phyloP scores from a whole-genome alignment of 768 basidiomycete species.

The Tephrocybe sp. region DNA sequence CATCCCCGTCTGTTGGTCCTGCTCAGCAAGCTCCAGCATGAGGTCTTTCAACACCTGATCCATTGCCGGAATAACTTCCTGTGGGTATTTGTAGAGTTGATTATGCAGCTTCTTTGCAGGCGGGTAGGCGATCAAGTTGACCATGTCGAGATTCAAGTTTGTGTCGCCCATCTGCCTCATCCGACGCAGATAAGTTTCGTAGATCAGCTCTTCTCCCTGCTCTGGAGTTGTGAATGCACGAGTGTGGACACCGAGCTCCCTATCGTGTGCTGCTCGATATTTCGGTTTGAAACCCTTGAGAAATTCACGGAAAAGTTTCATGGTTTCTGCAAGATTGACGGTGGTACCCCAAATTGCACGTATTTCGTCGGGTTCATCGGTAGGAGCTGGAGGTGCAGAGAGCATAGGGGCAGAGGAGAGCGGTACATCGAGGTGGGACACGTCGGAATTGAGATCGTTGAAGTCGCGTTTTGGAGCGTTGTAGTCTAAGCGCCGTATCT shows the following conservation, averaged over 20 bases:
- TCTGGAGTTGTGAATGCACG: conserved; percentile 54
- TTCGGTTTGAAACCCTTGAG: conserved; percentile 91
- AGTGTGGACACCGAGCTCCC: conserved; percentile 53
- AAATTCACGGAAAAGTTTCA: conserved; percentile 88
- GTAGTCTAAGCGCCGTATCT: conserved; percentile 32
- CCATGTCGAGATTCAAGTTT: conserved; percentile 86
- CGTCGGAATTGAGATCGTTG: conserved; percentile 57
- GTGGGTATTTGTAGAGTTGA: conserved; percentile 90
- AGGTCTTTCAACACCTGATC: conserved; percentile 94
- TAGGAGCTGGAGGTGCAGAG: conserved; percentile 59
- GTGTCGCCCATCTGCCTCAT: conserved; percentile 93
- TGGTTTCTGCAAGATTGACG: conserved; percentile 86
- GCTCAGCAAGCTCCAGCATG: conserved; percentile 84
- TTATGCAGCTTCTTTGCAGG: conserved; percentile 77
- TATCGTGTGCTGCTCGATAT: conserved; percentile 74
- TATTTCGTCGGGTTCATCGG: conserved; percentile 79
- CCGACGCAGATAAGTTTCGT: conserved; percentile 76
- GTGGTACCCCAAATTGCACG: conserved; percentile 98
- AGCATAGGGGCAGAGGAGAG: conserved; percentile 52
- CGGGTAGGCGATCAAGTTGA: conserved; percentile 85
- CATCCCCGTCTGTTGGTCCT: conserved; percentile 66
- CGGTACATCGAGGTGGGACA: conserved; percentile 53
- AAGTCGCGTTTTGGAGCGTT: conserved; percentile 25
- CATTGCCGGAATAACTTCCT: conserved; percentile 96
- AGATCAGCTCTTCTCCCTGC: conserved; percentile 66